phyloP scores from a whole-genome alignment of 495 filamentous ascomycete genomes.

The Entonaema liquescens region DNA sequence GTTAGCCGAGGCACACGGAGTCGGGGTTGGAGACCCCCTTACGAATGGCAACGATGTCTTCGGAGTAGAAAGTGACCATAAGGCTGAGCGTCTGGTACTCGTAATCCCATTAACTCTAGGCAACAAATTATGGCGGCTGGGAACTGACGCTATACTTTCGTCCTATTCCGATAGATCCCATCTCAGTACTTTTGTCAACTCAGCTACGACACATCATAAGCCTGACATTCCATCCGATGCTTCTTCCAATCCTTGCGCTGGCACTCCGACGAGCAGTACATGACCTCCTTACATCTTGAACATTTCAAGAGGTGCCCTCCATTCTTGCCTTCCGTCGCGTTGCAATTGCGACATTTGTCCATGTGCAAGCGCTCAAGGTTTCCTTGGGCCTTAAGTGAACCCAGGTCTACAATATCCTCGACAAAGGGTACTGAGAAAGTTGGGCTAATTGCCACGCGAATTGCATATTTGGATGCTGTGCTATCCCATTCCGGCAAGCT shows the following conservation, averaged over 20 bases:
- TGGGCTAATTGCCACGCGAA: slow-evolving; percentile 51
- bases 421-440: slow-evolving; percentile 44
- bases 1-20: background rate
- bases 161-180: background rate
- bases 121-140: too few species aligned
- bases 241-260: slow-evolving; percentile 53
- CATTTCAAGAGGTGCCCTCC: slow-evolving; percentile 43
- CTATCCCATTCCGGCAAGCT: slow-evolving; percentile 47
- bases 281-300: slow-evolving; percentile 40
- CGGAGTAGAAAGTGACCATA: background rate
- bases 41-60: background rate
- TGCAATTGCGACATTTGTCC: slow-evolving; percentile 44
- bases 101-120: background rate
- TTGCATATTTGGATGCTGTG: slow-evolving; percentile 32
- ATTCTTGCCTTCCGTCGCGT: slow-evolving; percentile 31
- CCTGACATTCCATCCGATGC: slow-evolving; percentile 47
- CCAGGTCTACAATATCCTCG: slow-evolving; percentile 42
- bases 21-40: background rate
- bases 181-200: background rate
- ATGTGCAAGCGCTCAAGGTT: background rate
- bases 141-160: too few species aligned
- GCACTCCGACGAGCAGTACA: slow-evolving; percentile 49
- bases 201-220: slow-evolving; percentile 4
- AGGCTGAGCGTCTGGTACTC: background rate
- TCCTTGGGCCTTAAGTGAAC: slow-evolving; percentile 8